Percentiles rank a stretch among this genome's conserved stretches.
Evolutionary conservation across 1,139 yeast genomes (phyloP).

Genomic region (Saccharomyces hybrid): DNA sequence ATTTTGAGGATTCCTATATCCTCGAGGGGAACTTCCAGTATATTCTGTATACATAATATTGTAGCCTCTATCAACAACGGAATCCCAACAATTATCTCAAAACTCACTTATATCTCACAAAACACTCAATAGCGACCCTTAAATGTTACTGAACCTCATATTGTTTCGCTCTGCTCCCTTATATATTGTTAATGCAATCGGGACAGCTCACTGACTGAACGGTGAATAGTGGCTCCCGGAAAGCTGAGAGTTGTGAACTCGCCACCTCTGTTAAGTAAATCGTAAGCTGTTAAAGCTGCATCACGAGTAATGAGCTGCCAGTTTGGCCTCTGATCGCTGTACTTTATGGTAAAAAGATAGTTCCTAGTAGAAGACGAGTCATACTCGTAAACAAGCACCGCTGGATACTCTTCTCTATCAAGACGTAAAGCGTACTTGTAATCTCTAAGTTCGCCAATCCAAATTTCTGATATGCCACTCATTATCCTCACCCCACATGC

Average conservation of each 20-base stretch:
- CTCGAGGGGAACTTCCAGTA: no score
- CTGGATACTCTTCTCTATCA: background rate
- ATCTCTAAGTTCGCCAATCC: background rate
- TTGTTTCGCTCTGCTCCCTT: no score
- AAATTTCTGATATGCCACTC: background rate
- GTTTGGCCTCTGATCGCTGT: background rate
- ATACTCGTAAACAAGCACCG: background rate
- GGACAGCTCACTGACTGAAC: background rate
- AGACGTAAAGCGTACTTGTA: background rate
- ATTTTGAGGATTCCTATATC: no score
- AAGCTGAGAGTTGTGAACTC: background rate
- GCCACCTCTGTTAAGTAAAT: background rate
- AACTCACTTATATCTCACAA: no score
- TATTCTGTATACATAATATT: no score
- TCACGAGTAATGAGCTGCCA: background rate
- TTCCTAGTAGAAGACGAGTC: background rate
- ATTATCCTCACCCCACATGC: no score
- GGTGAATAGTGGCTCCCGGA: background rate
- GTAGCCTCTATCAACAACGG: no score
- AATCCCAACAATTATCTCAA: no score
- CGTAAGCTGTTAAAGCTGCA: background rate
- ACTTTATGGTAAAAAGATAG: background rate
- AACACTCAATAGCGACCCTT: no score
- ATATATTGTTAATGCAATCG: background rate
- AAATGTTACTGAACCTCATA: no score